Evolutionary conservation across 2,329 filamentous ascomycete genomes (phyloP), one percentile per base, ranked within the genome.

Genomic region (Amphichorda felina): DNA sequence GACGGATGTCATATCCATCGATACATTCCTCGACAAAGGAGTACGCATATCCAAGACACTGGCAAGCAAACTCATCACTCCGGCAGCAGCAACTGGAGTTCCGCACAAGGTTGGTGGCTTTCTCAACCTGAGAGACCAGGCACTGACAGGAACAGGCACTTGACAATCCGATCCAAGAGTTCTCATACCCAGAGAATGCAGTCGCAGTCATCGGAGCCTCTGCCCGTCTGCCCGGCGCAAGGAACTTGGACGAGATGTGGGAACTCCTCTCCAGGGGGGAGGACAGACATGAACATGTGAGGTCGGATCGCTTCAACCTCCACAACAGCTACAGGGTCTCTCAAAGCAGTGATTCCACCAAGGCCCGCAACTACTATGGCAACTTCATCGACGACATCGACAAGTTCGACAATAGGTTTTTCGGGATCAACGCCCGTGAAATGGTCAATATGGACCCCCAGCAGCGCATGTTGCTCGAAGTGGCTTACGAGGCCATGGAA

Each of bases 361-460:
- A 26, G 24, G 8, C 8, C 8, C 24, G 8, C 8, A 26, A 26
- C 8, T n/a, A 8, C 8, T 26, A 26, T n/a, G 24, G 24, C 8
- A 26, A 26, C 24, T 26, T 26, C 24, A 26, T 26, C 24, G 41
- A 39, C n/a, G 28, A 34, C 45, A 74, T 75, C 0, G 72, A 73
- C 38, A 60, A 75, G 21, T 40, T 38, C 19, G 38, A 42, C 24
- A 22, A 37, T 26, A 11, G 14, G 5, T 43, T 43, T 29, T 43
- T 40, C 26, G 31, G 34, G 13, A 31, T 40, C 28, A 24, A 10
- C 2, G 14, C 13, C 3, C 7, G 7, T 5, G 41, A 43, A 21
- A 38, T 29, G 5, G 22, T n/a, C 4, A n/a, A 33, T 4, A 39
- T 39, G 31, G 41, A 43, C 26, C 37, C 40, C 5, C 28, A 34